Evolutionary conservation across 2,329 filamentous ascomycete genomes (phyloP), one percentile per base, ranked within the genome.

Genomic region (Fonsecaea pedrosoi): DNA sequence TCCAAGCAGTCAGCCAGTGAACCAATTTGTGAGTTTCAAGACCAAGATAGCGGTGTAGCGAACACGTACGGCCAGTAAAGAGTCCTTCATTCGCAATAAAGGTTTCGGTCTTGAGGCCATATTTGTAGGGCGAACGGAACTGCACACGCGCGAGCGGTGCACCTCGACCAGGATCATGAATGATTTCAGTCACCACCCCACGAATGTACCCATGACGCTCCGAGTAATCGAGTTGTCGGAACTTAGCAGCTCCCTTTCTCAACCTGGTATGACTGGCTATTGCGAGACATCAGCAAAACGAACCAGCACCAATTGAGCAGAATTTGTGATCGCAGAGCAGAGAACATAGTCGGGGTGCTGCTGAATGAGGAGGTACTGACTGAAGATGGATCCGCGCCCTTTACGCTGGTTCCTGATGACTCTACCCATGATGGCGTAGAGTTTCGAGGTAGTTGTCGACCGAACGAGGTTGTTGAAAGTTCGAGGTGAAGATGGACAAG

Each of bases 71-170:
- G 21, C 45, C 45, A 75, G 95, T 97, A 92, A 98, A 99, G 94
- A 98, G 97, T 87, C 95, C 95, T 88, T 98, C 95, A 86, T 98
- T 99, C 85, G 95, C 95, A 81, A 99, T 99, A 90, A 99, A 97
- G 77, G 95, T 99, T 90, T 99, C 94, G 83, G 91, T 94, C 82
- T 93, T 86, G 82, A 94, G 90, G 90, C 96, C 97, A 91, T 92
- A 98, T 84, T 90, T 89, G 91, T 99, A 99, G 78, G 95, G 93
- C 85, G 96, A 92, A 78, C 95, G 94, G 92, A 99, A 99, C 78
- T 89, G 85, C 80, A 99, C 94, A 85, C 92, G 92, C 82, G 95
- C 95, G 80, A 99, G 92, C 78, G 95, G 95, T 84, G 96, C 93
- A 86, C 95, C 95, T 86, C 95, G 94, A 82, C 95, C 95, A 78